These are phyloP conservation scores for Pisolithus albus DNA, from an alignment of 768 basidiomycete genomes.

Conservation along the genomic window DNA sequence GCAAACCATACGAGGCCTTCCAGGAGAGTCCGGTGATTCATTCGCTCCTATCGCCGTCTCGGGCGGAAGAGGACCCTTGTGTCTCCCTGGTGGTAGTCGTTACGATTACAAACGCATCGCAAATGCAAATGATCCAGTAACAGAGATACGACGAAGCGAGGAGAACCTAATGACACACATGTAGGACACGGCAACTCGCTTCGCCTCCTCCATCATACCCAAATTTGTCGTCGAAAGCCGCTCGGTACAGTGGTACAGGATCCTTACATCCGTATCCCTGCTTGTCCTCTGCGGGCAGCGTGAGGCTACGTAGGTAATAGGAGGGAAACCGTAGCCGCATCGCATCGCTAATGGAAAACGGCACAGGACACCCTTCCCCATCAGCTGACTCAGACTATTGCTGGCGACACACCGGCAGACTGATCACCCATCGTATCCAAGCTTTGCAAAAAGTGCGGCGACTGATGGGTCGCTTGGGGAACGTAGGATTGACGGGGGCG, in stretches of 20 bases:
- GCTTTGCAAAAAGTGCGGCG: conserved; percentile 1
- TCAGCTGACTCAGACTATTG: conserved; percentile 21
- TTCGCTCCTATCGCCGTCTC: conserved; percentile 54
- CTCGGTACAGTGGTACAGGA: conserved; percentile 47
- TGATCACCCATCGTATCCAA: not conserved
- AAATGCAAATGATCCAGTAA: no score
- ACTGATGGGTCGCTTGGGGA: no score
- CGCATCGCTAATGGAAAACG: not conserved
- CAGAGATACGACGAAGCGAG: no score
- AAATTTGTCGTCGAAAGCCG: conserved; percentile 44
- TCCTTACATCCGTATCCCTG: conserved; percentile 58
- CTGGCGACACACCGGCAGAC: not conserved
- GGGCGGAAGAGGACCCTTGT: conserved; percentile 76
- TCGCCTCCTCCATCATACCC: conserved; percentile 61
- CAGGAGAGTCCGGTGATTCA: conserved; percentile 43
- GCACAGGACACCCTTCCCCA: conserved; percentile 38
- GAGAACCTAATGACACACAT: no score
- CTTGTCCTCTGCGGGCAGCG: conserved; percentile 52
- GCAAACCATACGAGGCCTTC: no score
- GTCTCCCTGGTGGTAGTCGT: conserved; percentile 69
- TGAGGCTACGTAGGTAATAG: conserved; percentile 53
- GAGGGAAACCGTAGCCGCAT: conserved; percentile 54
- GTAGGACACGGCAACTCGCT: conserved; percentile 30
- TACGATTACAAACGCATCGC: conserved; percentile 55
- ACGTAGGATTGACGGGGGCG: conserved; percentile 26